phyloP scores from a whole-genome alignment of 805 yeast genomes.

The Candida nonsorbophila region DNA sequence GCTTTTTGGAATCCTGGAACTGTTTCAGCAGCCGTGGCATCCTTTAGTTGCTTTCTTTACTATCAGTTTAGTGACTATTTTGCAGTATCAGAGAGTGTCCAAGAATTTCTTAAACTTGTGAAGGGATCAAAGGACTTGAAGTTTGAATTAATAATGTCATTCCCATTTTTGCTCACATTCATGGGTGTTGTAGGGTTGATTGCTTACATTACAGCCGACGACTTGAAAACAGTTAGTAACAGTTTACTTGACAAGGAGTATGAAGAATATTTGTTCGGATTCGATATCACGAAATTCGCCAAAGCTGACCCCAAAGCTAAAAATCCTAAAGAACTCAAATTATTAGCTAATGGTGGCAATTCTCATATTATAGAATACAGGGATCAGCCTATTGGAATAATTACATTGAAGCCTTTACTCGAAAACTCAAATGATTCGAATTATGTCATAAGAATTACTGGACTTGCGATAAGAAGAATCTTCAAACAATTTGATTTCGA shows the following conservation, averaged over 20 bases:
- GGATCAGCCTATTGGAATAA: conserved; percentile 65
- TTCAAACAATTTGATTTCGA: conserved; percentile 61
- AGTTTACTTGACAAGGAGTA: conserved; percentile 18
- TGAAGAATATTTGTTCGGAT: conserved; percentile 39
- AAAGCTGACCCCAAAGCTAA: conserved; percentile 11
- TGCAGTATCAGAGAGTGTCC: conserved; percentile 21
- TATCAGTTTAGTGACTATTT: conserved; percentile 25
- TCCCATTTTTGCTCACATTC: conserved; percentile 21
- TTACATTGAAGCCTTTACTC: conserved; percentile 39
- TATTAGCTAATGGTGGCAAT: conserved; percentile 36
- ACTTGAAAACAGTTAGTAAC: conserved; percentile 35
- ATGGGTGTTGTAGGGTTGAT: conserved; percentile 13
- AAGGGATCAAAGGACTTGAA: conserved; percentile 18
- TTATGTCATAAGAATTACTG: conserved; percentile 49
- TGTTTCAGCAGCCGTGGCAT: conserved; percentile 12
- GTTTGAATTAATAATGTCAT: conserved; percentile 17
- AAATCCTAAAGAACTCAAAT: conserved; percentile 15
- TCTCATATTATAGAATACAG: conserved; percentile 58
- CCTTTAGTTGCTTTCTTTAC: conserved; percentile 7
- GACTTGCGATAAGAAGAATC: conserved; percentile 62
- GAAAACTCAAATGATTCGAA: conserved; percentile 35
- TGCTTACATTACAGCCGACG: conserved; percentile 39
- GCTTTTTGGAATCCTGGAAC: conserved; percentile 42
- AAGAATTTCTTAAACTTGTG: conserved; percentile 21
- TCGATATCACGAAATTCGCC: conserved; percentile 47